These are phyloP conservation scores for Solioccasus polychromus DNA, from an alignment of 768 basidiomycete genomes.

Conservation along the genomic window DNA sequence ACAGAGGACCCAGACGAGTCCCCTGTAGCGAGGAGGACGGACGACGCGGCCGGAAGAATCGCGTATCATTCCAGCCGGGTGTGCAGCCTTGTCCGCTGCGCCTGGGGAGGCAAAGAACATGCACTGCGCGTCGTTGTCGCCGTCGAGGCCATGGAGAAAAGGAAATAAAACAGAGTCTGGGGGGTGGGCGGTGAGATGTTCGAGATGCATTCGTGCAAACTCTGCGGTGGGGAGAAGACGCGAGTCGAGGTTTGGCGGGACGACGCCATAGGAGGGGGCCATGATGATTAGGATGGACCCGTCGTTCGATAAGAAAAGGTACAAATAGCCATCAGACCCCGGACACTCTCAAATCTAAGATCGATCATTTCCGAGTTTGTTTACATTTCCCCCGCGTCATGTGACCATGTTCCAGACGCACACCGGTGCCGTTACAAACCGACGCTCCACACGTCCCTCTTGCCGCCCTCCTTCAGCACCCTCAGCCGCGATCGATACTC, in stretches of 20 bases:
- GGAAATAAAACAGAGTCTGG: slow-evolving; percentile 84
- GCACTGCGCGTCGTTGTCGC: slow-evolving; percentile 75
- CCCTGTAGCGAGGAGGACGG: slow-evolving; percentile 52
- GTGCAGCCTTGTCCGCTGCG: slow-evolving; percentile 11
- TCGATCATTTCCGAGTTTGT: slow-evolving; percentile 8
- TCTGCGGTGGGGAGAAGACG: slow-evolving; percentile 40
- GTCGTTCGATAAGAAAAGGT: slow-evolving; percentile 20
- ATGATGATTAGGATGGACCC: slow-evolving; percentile 13
- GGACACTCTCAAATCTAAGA: slow-evolving; percentile 18
- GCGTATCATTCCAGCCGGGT: slow-evolving; percentile 25
- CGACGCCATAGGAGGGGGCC: slow-evolving; percentile 19
- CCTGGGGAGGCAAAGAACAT: slow-evolving; percentile 61
- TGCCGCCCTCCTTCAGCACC: slow-evolving; percentile 53
- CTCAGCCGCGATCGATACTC: slow-evolving; percentile 82
- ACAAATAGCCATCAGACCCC: slow-evolving; percentile 23
- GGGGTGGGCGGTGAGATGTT: slow-evolving; percentile 66
- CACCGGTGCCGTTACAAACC: slow-evolving; percentile 45
- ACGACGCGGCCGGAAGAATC: slow-evolving; percentile 24
- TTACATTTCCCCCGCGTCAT: slow-evolving; percentile 15
- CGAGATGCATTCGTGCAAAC: slow-evolving; percentile 61
- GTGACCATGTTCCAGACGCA: slow-evolving; percentile 16
- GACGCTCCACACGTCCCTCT: slow-evolving; percentile 57
- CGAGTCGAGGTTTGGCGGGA: slow-evolving; percentile 14
- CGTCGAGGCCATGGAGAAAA: slow-evolving; percentile 85
- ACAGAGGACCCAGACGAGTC: slow-evolving; percentile 79